Base-by-base conservation (phyloP, 768 basidiomycete species). In the Podaxis sp. region DNA sequence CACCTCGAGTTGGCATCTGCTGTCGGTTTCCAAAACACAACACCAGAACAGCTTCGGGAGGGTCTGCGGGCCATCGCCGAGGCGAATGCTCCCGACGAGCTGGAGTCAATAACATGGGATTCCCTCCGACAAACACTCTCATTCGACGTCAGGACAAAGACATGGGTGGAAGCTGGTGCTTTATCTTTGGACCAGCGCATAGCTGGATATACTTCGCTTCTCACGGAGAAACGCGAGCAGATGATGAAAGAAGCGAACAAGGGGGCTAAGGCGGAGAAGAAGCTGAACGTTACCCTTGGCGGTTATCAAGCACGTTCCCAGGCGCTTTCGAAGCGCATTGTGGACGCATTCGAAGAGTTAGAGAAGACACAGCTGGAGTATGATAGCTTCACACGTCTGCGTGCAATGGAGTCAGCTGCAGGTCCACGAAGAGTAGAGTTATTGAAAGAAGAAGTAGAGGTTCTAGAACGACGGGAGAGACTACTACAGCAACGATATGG, bases 381-480 rank as follows among this genome's bases (percentile, higher is more conserved):
- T 64, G 88, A 91, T 64, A 91, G 89, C 70, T 98, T 97, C 72
- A 77, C 79, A 27, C 82, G 84, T 63, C 77, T 99, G 56, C 84
- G 82, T 55, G 73, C 76, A 50, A 86, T 88, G 66, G 97, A 99
- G 76, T 71, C 76, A 23, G 88, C 82, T 1, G 83, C 85, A 55
- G 93, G 90, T 2, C 95, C 95, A 9, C 81, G 86, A 57, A 76
- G 96, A 47, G 79, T 94, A 54, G 86, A 85, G 51, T 76, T 80
- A n/a, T 80, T 97, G 65, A 86, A 86, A 70, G 93, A 93, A 67
- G 95, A 98, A 70, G 95, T 98, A 23, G 88, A 90, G 38, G 78
- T 75, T 63, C 79, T 98, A 28, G 89, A 92, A 70, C 76, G 79
- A 61, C 79, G 91, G 65, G 97, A 98, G 74, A 76, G 80, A 57